Evolutionary conservation across 208 protist genomes (phyloP).

Genomic region (Wallacemonas rigidus): DNA sequence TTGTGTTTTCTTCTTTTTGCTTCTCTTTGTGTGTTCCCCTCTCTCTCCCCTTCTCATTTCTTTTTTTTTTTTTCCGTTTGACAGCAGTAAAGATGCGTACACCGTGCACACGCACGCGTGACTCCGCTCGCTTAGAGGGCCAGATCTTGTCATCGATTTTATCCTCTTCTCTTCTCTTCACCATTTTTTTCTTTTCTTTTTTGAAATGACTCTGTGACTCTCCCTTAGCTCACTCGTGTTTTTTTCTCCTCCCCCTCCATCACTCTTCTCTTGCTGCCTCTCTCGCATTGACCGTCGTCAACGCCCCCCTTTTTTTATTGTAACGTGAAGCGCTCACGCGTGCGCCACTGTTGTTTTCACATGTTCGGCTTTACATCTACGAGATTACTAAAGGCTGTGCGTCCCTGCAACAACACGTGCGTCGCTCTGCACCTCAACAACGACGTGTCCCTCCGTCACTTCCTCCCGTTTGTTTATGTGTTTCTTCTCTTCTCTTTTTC

Average conservation of each 20-base stretch:
- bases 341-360: not conserved
- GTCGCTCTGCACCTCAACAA: too few relatives aligned
- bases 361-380: not conserved
- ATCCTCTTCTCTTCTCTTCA: not conserved
- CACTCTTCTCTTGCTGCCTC: not conserved
- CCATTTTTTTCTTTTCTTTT: conserved; percentile 14
- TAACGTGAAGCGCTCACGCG: not conserved
- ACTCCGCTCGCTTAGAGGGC: too few relatives aligned
- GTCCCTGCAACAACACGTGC: not conserved
- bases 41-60: not conserved
- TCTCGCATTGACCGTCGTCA: too few relatives aligned
- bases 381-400: not conserved
- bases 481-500: too few relatives aligned
- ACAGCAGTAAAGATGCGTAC: too few relatives aligned
- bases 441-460: too few relatives aligned
- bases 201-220: not conserved
- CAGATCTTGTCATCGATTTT: too few relatives aligned
- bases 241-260: not conserved
- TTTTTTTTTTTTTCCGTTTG: conserved; percentile 15
- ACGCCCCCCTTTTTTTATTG: conserved; percentile 4
- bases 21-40: too few relatives aligned
- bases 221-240: not conserved
- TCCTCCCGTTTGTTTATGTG: too few relatives aligned
- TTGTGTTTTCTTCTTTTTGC: too few relatives aligned
- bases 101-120: too few relatives aligned